These are phyloP conservation scores for Cenchrus purpureus DNA, from an alignment of 176 grass and related monocot species.

Conservation along the genomic window DNA sequence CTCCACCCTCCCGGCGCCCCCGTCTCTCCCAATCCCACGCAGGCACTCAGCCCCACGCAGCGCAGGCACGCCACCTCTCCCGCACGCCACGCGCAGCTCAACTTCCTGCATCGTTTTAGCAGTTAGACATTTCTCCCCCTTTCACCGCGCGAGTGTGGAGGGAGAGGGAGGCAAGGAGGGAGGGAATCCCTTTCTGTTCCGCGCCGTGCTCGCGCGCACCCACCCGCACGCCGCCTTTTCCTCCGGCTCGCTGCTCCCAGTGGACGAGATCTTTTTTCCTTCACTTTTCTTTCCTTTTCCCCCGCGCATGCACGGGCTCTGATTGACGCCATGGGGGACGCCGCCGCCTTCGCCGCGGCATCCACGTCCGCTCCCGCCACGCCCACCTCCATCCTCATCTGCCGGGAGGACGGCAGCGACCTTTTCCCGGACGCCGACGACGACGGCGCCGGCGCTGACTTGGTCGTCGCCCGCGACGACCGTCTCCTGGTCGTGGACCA, in stretches of 20 bases:
- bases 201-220: slow-evolving; percentile 9
- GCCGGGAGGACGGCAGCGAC: slow-evolving; percentile 61
- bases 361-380: slow-evolving; percentile 40
- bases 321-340: slow-evolving; percentile 50
- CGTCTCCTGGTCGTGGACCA: slow-evolving; percentile 39
- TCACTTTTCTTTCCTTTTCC: not conserved
- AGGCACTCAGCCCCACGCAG: slow-evolving; percentile 9
- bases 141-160: slow-evolving; percentile 27
- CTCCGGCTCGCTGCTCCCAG: not conserved
- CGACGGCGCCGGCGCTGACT: not conserved
- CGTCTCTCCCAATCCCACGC: not conserved
- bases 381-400: slow-evolving; percentile 71
- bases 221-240: slow-evolving; percentile 42
- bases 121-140: slow-evolving; percentile 34
- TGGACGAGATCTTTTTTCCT: slow-evolving; percentile 31
- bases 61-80: slow-evolving; percentile 6
- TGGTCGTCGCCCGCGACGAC: slow-evolving; percentile 29
- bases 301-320: slow-evolving; percentile 38
- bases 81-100: slow-evolving; percentile 27
- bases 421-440: slow-evolving; percentile 43
- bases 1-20: not conserved
- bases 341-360: not conserved
- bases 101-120: too few relatives aligned
- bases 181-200: slow-evolving; percentile 28
- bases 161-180: too few relatives aligned